phyloP scores from a whole-genome alignment of 805 yeast genomes.

The Candida vaughaniae region DNA sequence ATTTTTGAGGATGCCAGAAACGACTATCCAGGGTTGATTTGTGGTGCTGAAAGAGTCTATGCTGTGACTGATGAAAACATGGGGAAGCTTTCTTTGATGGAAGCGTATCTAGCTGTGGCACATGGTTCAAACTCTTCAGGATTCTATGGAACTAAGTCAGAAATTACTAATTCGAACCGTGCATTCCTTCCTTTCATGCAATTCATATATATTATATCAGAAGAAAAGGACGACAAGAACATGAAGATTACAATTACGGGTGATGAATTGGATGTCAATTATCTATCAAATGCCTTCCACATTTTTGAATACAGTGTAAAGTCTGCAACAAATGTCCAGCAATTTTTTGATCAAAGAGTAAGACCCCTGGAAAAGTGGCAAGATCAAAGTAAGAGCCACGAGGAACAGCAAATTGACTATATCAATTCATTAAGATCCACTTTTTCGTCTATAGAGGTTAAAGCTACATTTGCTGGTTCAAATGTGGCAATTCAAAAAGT shows the following conservation, averaged over 20 bases:
- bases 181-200: constrained; percentile 72
- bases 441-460: constrained; percentile 46
- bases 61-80: constrained; percentile 58
- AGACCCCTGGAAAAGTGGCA: constrained; percentile 15
- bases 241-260: constrained; percentile 58
- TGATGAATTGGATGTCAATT: constrained; percentile 65
- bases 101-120: constrained; percentile 71
- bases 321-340: constrained; percentile 47
- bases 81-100: constrained; percentile 68
- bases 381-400: constrained; percentile 11
- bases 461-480: constrained; percentile 69
- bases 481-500: constrained; percentile 49
- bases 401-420: constrained; percentile 15
- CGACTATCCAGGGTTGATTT: constrained; percentile 65
- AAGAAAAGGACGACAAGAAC: constrained; percentile 20
- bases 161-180: constrained; percentile 51
- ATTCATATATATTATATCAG: constrained; percentile 43
- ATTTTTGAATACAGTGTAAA: constrained; percentile 52
- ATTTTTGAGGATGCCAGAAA: constrained; percentile 51
- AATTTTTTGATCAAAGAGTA: constrained; percentile 22
- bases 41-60: constrained; percentile 75
- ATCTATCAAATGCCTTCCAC: constrained; percentile 54
- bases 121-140: constrained; percentile 53
- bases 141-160: constrained; percentile 48
- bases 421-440: constrained; percentile 16